A percentile compares a stretch with the other conserved stretches of the same genome.
Evolutionary conservation across 129 eudicot genomes (phyloP).

Genomic region (Pseudognaphalium luteoalbum): DNA sequence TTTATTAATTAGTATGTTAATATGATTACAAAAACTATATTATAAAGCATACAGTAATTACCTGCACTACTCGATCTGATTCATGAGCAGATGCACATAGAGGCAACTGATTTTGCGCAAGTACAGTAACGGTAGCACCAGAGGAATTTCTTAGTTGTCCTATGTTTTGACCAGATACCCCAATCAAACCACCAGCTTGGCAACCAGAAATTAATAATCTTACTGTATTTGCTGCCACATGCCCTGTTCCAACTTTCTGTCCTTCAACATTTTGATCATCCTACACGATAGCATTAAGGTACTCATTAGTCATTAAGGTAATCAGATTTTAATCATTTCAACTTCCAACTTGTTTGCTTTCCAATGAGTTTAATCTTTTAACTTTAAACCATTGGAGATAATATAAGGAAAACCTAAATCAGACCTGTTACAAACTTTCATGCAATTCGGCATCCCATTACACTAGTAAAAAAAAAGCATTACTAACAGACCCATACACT

Average conservation of each 20-base stretch:
- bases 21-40: not conserved
- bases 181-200: slow-evolving; percentile 94
- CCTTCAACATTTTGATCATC: slow-evolving; percentile 65
- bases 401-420: not conserved
- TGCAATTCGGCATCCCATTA: too few relatives aligned
- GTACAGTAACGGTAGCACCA: slow-evolving; percentile 83
- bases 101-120: slow-evolving; percentile 90
- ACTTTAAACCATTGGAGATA: not conserved
- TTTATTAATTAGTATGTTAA: too few relatives aligned
- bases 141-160: slow-evolving; percentile 75
- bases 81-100: slow-evolving; percentile 97
- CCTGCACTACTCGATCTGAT: slow-evolving; percentile 98
- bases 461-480: not conserved
- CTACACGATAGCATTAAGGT: slow-evolving; percentile 34
- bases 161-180: slow-evolving; percentile 88
- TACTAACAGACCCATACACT: not conserved
- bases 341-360: too few relatives aligned
- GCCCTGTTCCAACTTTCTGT: slow-evolving; percentile 60
- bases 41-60: slow-evolving; percentile 8
- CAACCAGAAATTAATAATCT: slow-evolving; percentile 91
- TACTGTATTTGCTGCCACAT: slow-evolving; percentile 81
- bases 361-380: not conserved
- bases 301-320: slow-evolving; percentile 13
- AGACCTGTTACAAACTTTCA: not conserved
- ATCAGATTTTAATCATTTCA: too few relatives aligned